A percentile compares a stretch with the other conserved stretches of the same genome.
phyloP scores from a whole-genome alignment of 1,284 basidiomycete species.

The Moesziomyces antarcticus region DNA sequence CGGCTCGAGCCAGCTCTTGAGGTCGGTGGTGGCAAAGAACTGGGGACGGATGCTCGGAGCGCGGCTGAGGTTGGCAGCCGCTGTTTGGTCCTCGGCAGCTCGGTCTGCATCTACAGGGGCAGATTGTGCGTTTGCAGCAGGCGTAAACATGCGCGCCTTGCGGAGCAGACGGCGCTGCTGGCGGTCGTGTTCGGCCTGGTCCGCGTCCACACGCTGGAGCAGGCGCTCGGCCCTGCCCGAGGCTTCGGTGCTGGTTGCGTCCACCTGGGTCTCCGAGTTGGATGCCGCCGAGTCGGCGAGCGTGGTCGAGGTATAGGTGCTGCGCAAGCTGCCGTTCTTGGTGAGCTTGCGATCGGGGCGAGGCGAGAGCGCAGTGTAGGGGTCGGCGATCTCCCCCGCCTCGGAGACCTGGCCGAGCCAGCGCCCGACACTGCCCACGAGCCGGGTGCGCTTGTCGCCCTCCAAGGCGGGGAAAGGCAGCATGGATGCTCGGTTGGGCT shows the following conservation, averaged over 20 bases:
- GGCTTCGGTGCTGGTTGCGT: slow-evolving; percentile 4
- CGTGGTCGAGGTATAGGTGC: slow-evolving; percentile 35
- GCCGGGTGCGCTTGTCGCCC: slow-evolving; percentile 19
- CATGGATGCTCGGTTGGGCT: slow-evolving; percentile 20
- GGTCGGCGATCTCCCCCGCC: slow-evolving; percentile 30
- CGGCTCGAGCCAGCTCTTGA: slow-evolving; percentile 58
- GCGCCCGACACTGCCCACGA: slow-evolving; percentile 31
- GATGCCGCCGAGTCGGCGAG: slow-evolving; percentile 22
- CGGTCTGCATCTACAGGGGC: background rate
- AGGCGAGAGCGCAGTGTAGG: slow-evolving; percentile 33
- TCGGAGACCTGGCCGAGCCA: slow-evolving; percentile 36
- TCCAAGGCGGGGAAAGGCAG: slow-evolving; percentile 28
- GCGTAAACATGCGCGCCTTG: slow-evolving; percentile 24
- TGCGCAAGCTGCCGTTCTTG: slow-evolving; percentile 41
- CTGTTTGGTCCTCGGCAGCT: background rate
- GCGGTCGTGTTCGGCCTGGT: slow-evolving; percentile 28
- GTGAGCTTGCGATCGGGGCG: slow-evolving; percentile 29
- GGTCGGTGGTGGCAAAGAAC: slow-evolving; percentile 55
- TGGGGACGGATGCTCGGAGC: slow-evolving; percentile 59
- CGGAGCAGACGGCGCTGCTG: slow-evolving; percentile 31
- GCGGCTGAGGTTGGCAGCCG: slow-evolving; percentile 28
- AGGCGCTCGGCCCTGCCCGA: slow-evolving; percentile 22
- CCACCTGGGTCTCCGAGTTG: slow-evolving; percentile 20
- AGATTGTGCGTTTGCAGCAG: background rate
- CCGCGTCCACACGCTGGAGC: slow-evolving; percentile 21